A percentile compares a stretch with the other conserved stretches of the same genome.
phyloP scores from a whole-genome alignment of 164 flowering plant species.

The Brasenia schreberi region DNA sequence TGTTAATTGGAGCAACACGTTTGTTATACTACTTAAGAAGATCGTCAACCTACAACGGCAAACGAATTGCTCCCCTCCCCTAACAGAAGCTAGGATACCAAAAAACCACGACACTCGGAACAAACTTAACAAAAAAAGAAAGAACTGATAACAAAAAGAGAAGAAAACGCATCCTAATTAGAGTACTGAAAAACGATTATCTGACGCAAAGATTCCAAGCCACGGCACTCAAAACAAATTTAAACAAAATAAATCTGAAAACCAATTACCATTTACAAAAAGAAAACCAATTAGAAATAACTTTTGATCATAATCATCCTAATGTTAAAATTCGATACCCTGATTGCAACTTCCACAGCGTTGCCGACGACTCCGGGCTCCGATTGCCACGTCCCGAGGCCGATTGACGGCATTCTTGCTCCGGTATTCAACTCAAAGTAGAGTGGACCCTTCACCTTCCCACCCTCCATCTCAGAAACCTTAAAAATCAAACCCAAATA shows the following conservation, averaged over 20 bases:
- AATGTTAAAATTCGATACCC: conserved; percentile 14
- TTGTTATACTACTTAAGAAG: too few relatives aligned
- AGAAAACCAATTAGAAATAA: neutral
- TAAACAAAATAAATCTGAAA: too few relatives aligned
- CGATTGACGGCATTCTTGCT: conserved; percentile 32
- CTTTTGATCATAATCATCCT: neutral
- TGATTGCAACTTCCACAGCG: conserved; percentile 29
- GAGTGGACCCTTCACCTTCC: neutral
- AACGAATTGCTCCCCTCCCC: too few relatives aligned
- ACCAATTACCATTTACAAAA: too few relatives aligned
- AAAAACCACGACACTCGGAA: too few relatives aligned
- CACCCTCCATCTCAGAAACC: neutral
- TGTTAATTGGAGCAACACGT: too few relatives aligned
- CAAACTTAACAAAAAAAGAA: too few relatives aligned
- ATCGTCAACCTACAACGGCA: too few relatives aligned
- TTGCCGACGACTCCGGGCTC: conserved; percentile 28
- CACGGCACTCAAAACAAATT: too few relatives aligned
- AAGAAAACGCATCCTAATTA: neutral
- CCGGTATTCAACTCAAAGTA: conserved; percentile 33
- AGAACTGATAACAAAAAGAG: too few relatives aligned
- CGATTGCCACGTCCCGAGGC: conserved; percentile 40
- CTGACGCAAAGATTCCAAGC: neutral
- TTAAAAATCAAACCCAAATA: neutral
- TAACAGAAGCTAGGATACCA: too few relatives aligned
- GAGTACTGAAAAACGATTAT: too few relatives aligned